Evolutionary conservation across 2,329 filamentous ascomycete species (phyloP).

Genomic region (Coniochaeta prunicola): DNA sequence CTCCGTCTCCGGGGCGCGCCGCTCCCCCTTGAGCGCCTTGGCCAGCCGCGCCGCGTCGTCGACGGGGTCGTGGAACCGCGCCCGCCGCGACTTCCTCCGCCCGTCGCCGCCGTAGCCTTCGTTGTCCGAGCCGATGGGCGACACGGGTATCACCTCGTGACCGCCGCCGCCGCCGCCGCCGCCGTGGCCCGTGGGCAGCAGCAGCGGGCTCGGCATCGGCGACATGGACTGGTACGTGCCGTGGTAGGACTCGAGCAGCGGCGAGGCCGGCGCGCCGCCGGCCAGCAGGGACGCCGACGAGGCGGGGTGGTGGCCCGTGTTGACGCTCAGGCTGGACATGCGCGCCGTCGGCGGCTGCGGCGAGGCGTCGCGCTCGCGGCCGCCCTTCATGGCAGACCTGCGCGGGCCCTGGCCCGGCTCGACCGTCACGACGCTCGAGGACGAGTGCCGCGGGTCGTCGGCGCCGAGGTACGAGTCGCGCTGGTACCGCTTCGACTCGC

Average conservation of each 20-base stretch:
- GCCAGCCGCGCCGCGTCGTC: constrained; percentile 72
- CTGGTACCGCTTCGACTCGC: constrained; percentile 14
- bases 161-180: constrained; percentile 48
- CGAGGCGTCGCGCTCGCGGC: constrained; percentile 29
- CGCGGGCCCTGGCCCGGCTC: constrained; percentile 25
- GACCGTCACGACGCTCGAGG: constrained; percentile 32
- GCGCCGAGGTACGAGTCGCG: constrained; percentile 26
- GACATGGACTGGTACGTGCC: constrained; percentile 93
- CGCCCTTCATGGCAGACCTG: constrained; percentile 22
- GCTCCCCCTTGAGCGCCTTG: constrained; percentile 62
- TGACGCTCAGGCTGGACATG: constrained; percentile 47
- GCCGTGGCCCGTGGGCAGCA: constrained; percentile 42
- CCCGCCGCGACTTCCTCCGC: constrained; percentile 47
- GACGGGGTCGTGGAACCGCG: constrained; percentile 77
- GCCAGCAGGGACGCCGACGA: constrained; percentile 24
- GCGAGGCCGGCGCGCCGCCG: constrained; percentile 64
- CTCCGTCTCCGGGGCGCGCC: constrained; percentile 55
- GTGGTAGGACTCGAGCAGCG: constrained; percentile 83
- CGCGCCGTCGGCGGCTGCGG: constrained; percentile 40
- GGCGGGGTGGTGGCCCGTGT: constrained; percentile 32
- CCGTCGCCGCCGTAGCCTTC: constrained; percentile 30
- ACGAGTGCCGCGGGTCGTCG: constrained; percentile 15
- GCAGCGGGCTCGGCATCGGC: constrained; percentile 81
- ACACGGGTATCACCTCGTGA: constrained; percentile 34
- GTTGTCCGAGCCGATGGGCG: constrained; percentile 44